Evolutionary conservation across 2,329 filamentous ascomycete species (phyloP), one percentile per base, ranked within the genome.

Genomic region (Xylaria sp.): DNA sequence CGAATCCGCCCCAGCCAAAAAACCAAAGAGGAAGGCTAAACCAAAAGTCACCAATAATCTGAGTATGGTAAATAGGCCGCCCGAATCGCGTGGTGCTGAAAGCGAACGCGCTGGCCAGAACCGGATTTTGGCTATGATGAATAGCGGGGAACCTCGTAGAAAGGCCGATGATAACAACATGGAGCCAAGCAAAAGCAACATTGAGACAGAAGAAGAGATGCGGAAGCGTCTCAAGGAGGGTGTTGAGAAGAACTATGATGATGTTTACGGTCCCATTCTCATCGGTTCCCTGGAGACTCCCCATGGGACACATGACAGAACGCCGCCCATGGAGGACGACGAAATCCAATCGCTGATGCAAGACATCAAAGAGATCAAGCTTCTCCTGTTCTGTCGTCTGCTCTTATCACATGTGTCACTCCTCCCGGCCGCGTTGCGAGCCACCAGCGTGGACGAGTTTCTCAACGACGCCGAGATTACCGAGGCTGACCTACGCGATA

Each of bases 321-420:
- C 79, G 6, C 73, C 80, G 1, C 76, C 79, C 0, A 72, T 84
- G 31, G 75, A 79, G 5, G 79, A 82, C 33, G 78, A 80, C 13
- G 82, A 85, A 65, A 80, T 83, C 25, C 76, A 81, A 33, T 65
- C 71, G 17, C 71, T 85, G 1, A 73, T 83, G 17, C 73, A 76
- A 2, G 81, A 85, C n/a, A 78, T 85, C 36, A 76, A 77, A 13
- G 82, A 85, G 69, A 83, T 85, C 70, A 85, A 85, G 73, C 73
- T 80, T 61, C 76, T 84, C 13, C 71, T 85, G 1, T 83, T 85
- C 62, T 85, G 83, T 66, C 79, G 83, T 45, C 74, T 84, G 9
- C 71, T 85, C 17, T 74, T 85, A 9, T 79, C 80, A 3, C 81
- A 84, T 47, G 80, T 82, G 1, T 77, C 79, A 3, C 71, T 85